Conservation (phyloP, 352 stramenopile species). For the Phytophthora pistaciae region DNA sequence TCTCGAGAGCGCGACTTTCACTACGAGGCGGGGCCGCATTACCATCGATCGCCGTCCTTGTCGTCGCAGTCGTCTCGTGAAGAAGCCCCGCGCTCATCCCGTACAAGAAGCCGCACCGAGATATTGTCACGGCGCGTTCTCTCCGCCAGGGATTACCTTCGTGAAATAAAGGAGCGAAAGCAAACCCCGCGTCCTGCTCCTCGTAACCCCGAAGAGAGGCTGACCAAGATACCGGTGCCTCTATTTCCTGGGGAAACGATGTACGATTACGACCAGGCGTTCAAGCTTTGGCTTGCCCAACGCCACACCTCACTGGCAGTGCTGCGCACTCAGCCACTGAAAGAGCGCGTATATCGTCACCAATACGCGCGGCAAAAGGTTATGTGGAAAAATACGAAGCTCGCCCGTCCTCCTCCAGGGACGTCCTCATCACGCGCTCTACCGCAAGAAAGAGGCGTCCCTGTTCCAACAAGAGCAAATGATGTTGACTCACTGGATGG, state of each 20-base stretch:
- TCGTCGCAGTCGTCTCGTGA: neutral
- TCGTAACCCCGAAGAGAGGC: neutral
- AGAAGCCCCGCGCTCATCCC: neutral
- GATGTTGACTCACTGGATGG: no score
- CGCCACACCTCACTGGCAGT: no score
- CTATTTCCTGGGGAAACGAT: neutral
- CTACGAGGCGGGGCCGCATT: neutral
- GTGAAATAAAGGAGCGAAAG: neutral
- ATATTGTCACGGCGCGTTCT: neutral
- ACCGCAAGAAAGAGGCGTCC: no score
- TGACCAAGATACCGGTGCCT: neutral
- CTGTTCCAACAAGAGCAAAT: no score
- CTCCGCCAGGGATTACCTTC: neutral
- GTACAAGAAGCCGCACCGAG: neutral
- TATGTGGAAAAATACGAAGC: no score
- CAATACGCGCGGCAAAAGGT: no score
- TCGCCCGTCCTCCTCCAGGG: no score
- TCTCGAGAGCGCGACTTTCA: neutral
- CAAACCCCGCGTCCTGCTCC: neutral
- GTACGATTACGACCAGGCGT: neutral
- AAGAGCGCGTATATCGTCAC: no score
- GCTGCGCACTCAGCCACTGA: no score
- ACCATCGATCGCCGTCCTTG: neutral
- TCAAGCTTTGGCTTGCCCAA: neutral
- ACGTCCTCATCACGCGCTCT: no score